A percentile compares a stretch with the other conserved stretches of the same genome.
These are phyloP conservation scores for Cadophora sp. DNA, from an alignment of 2,329 filamentous ascomycete species.

Conservation along the genomic window DNA sequence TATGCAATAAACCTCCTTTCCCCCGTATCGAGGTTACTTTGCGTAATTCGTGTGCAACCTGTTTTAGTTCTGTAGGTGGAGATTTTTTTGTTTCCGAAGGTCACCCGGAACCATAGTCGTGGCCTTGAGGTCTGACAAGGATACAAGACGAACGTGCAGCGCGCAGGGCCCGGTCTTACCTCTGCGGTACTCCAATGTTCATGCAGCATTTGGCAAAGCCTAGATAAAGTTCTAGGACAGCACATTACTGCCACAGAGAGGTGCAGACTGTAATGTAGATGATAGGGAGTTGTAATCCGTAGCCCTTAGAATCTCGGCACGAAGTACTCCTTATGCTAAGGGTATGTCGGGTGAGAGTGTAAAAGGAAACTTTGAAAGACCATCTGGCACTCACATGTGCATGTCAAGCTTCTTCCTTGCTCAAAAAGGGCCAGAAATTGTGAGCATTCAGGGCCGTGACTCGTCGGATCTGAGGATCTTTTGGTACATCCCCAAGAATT, in stretches of 20 bases:
- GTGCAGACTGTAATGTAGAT: constrained; percentile 2
- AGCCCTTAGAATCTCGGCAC: not conserved
- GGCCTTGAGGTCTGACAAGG: constrained; percentile 18
- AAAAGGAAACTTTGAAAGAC: not conserved
- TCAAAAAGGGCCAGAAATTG: not conserved
- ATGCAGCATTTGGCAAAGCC: not conserved
- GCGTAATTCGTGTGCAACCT: constrained; percentile 30
- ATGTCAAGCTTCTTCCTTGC: constrained; percentile 36
- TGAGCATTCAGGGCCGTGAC: constrained; percentile 21
- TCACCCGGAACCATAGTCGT: constrained; percentile 14
- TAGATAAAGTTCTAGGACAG: not conserved
- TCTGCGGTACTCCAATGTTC: constrained; percentile 15
- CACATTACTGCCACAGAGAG: constrained; percentile 11
- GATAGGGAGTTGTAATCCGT: not conserved
- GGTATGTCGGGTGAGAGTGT: too few relatives aligned
- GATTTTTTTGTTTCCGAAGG: constrained; percentile 6
- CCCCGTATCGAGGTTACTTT: constrained; percentile 13
- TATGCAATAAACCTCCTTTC: constrained; percentile 37
- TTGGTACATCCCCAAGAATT: constrained; percentile 14
- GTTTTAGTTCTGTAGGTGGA: not conserved
- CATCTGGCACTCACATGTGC: constrained; percentile 31
- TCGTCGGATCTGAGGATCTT: constrained; percentile 12
- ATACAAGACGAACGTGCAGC: constrained; percentile 20
- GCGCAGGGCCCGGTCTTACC: constrained; percentile 20
- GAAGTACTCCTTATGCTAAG: not conserved